Evolutionary conservation across 257 asterid species (phyloP).

Genomic region (Gardenia jasminoides): DNA sequence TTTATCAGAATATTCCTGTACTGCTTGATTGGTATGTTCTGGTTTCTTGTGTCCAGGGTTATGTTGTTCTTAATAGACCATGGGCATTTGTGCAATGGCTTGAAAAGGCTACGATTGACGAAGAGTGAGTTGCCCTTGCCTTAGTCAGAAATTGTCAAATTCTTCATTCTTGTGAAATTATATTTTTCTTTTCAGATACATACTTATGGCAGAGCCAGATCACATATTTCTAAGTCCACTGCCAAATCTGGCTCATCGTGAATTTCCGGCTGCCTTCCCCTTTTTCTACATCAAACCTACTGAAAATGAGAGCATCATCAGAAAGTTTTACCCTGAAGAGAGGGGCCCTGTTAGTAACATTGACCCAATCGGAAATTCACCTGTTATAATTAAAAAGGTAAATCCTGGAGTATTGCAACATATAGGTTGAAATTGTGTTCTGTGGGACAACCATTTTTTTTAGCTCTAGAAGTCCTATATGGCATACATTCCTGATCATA

Average conservation of each 20-base stretch:
- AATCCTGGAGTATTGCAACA: not conserved
- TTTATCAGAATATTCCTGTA: not conserved
- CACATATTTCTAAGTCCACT: conserved; percentile 82
- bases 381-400: conserved; percentile 92
- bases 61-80: conserved; percentile 85
- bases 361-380: conserved; percentile 98
- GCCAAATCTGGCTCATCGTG: conserved; percentile 90
- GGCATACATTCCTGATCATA: not conserved
- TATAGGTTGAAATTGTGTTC: not conserved
- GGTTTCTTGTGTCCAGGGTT: conserved; percentile 46
- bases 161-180: conserved; percentile 54
- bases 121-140: conserved; percentile 64
- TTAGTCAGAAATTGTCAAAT: not conserved
- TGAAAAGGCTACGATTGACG: conserved; percentile 83
- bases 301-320: conserved; percentile 58
- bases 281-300: conserved; percentile 88
- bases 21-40: not conserved
- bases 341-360: conserved; percentile 79
- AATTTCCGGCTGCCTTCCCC: conserved; percentile 83
- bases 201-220: conserved; percentile 99
- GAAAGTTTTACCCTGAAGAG: conserved; percentile 86
- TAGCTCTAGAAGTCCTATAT: not conserved
- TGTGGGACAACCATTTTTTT: not conserved
- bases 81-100: conserved; percentile 99
- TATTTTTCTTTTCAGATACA: conserved; percentile 71